Evolutionary conservation across 371 early-diverging fungal species (phyloP).

Genomic region (Mucor saturninus): DNA sequence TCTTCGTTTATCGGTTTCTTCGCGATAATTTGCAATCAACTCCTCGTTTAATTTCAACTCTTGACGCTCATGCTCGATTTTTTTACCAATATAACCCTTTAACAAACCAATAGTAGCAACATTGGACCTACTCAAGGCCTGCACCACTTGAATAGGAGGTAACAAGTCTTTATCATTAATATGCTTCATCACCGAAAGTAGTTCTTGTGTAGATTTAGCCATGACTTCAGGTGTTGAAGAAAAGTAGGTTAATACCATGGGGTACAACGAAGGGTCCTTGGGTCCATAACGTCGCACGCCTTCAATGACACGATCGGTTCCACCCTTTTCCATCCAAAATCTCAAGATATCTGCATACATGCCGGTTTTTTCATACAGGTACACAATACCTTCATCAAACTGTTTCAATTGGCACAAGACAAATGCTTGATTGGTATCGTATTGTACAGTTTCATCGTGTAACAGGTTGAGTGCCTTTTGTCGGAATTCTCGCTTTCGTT

Average conservation of each 20-base stretch:
- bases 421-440: slow-evolving; percentile 90
- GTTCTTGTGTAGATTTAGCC: slow-evolving; percentile 57
- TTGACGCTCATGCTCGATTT: slow-evolving; percentile 73
- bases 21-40: slow-evolving; percentile 74
- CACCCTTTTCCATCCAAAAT: slow-evolving; percentile 81
- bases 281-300: slow-evolving; percentile 85
- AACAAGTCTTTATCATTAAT: slow-evolving; percentile 87
- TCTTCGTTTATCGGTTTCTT: slow-evolving; percentile 79
- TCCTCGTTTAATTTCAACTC: slow-evolving; percentile 70
- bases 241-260: slow-evolving; percentile 83
- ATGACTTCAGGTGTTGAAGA: slow-evolving; percentile 68
- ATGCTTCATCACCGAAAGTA: slow-evolving; percentile 75
- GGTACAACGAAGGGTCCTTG: slow-evolving; percentile 81
- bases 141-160: slow-evolving; percentile 88
- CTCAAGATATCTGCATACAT: slow-evolving; percentile 84
- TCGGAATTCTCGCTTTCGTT: slow-evolving; percentile 35
- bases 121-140: slow-evolving; percentile 81
- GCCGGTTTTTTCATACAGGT: slow-evolving; percentile 80
- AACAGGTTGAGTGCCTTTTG: slow-evolving; percentile 48
- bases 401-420: slow-evolving; percentile 84
- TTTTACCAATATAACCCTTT: slow-evolving; percentile 77
- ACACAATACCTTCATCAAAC: slow-evolving; percentile 86
- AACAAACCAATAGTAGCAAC: slow-evolving; percentile 87
- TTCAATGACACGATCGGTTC: slow-evolving; percentile 75
- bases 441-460: slow-evolving; percentile 59